Percentiles rank a stretch among this genome's conserved stretches.
phyloP scores from a whole-genome alignment of 2,329 filamentous ascomycete genomes.

The Colletotrichum musae region DNA sequence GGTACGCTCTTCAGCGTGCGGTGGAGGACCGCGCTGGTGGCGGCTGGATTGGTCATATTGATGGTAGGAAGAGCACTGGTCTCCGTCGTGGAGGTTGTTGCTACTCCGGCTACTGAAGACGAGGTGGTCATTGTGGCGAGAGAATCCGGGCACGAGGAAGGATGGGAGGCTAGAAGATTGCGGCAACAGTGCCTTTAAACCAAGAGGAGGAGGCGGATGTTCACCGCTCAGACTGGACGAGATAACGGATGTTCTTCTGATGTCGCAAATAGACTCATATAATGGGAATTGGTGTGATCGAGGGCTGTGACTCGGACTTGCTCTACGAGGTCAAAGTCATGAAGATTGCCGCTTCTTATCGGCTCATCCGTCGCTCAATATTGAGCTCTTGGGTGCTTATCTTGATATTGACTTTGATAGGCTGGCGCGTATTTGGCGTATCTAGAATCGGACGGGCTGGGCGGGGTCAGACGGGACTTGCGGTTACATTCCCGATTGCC shows the following conservation, averaged over 20 bases:
- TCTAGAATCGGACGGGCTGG: neutral
- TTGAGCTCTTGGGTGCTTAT: neutral
- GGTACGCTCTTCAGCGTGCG: constrained; percentile 35
- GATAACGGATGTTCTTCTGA: neutral
- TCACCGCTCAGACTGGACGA: neutral
- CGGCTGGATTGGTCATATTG: neutral
- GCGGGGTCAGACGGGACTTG: neutral
- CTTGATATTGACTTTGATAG: neutral
- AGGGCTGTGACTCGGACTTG: neutral
- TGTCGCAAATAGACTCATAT: neutral
- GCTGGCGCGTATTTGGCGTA: constrained; percentile 32
- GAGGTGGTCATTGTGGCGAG: neutral
- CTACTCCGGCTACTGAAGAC: neutral
- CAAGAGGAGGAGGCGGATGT: neutral
- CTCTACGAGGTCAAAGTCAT: constrained; percentile 7
- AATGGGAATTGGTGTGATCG: neutral
- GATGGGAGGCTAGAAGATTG: neutral
- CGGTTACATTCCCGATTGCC: neutral
- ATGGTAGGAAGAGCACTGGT: neutral
- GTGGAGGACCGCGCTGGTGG: constrained; percentile 39
- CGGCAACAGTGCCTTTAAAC: neutral
- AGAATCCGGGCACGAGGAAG: neutral
- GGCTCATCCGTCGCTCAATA: neutral
- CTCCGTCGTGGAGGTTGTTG: neutral
- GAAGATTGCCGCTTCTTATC: constrained; percentile 17